Percentiles rank a stretch among this genome's conserved stretches.
Conservation (phyloP, 2,329 filamentous ascomycete species). For the Tympanopsis confertula region DNA sequence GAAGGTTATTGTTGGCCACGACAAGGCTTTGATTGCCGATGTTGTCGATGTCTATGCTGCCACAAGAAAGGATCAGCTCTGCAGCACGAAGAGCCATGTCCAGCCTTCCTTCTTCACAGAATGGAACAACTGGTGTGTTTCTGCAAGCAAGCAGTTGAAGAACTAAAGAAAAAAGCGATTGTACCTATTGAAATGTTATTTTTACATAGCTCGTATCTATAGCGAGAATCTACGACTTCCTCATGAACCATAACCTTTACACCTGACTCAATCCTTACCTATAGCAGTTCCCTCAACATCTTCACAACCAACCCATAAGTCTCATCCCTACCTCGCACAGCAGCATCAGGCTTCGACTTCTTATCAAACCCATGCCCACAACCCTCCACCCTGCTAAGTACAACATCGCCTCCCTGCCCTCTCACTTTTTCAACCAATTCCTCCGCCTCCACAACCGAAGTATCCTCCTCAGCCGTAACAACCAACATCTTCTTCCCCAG, state of each 20-base stretch:
- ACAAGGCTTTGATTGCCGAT: constrained; percentile 20
- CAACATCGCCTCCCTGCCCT: too few species aligned
- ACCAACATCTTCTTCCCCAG: background rate
- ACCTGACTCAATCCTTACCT: too few species aligned
- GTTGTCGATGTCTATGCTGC: constrained; percentile 26
- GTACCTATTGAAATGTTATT: too few species aligned
- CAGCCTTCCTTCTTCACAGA: background rate
- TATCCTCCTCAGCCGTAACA: background rate
- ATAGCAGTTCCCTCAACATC: too few species aligned
- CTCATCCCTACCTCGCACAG: background rate
- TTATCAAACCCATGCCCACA: background rate
- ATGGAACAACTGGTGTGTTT: constrained; percentile 1
- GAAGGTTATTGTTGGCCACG: constrained; percentile 26
- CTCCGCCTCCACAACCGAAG: background rate
- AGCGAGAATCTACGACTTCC: too few species aligned
- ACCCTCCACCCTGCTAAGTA: too few species aligned
- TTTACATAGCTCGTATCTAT: too few species aligned
- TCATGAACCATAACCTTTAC: too few species aligned
- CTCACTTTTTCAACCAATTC: background rate
- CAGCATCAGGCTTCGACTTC: background rate
- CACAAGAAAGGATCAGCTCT: constrained; percentile 8
- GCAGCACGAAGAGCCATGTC: background rate
- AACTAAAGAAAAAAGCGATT: too few species aligned
- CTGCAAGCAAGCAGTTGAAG: constrained; percentile 1
- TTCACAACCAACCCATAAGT: background rate